phyloP scores from a whole-genome alignment of 2,329 filamentous ascomycete species.

The Pseudogymnoascus sp. region DNA sequence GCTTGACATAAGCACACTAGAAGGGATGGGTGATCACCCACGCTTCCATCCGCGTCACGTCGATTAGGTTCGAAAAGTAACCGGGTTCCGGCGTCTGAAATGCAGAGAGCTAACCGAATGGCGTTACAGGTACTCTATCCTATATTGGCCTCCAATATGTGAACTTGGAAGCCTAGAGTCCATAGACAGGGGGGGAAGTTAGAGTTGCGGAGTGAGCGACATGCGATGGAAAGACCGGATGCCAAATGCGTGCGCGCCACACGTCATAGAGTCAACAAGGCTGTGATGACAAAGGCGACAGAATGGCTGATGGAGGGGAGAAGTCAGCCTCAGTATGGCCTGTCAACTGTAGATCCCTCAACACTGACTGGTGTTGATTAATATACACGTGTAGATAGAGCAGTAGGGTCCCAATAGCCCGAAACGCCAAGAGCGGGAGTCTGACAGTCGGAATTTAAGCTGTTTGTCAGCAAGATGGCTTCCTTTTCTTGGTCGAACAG shows the following conservation, averaged over 20 bases:
- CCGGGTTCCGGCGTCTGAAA: not conserved
- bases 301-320: not conserved
- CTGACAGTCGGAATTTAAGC: not conserved
- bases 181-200: not conserved
- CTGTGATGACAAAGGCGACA: not conserved
- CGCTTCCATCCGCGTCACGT: not conserved
- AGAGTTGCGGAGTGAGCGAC: not conserved
- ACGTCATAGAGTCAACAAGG: not conserved
- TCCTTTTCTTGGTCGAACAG: not conserved
- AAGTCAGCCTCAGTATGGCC: not conserved
- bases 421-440: not conserved
- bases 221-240: not conserved
- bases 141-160: not conserved
- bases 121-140: not conserved
- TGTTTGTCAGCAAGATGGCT: not conserved
- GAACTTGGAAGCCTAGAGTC: not conserved
- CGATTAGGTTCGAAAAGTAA: not conserved
- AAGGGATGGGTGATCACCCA: not conserved
- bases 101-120: not conserved
- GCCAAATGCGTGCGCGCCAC: not conserved
- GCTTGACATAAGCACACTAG: conserved; percentile 7
- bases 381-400: not conserved
- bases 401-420: not conserved
- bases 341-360: not conserved
- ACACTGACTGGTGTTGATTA: not conserved